A percentile compares a stretch with the other conserved stretches of the same genome.
Conservation (phyloP, 345 rosid species). For the Euphorbia lathyris region DNA sequence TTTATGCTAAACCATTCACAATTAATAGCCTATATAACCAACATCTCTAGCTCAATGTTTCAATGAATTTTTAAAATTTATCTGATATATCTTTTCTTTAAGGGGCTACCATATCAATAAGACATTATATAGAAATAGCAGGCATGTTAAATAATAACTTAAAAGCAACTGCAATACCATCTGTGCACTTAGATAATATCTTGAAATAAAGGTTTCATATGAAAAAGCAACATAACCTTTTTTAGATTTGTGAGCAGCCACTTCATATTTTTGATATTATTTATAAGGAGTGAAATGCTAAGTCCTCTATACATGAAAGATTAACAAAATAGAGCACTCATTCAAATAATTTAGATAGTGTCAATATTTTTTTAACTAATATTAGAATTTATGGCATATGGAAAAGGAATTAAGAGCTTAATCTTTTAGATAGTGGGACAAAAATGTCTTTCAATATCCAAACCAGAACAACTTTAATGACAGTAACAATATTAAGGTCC, state of each 20-base stretch:
- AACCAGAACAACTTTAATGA: background rate
- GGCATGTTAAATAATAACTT: too few species aligned
- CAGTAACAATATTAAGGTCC: background rate
- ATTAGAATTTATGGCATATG: background rate
- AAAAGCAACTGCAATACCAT: slow-evolving; percentile 3
- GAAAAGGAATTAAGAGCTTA: background rate
- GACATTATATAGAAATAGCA: too few species aligned
- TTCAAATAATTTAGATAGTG: background rate
- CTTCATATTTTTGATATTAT: background rate
- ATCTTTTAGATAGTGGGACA: background rate
- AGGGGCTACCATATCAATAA: too few species aligned
- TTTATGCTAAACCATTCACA: too few species aligned
- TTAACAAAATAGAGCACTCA: background rate
- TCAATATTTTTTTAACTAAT: background rate
- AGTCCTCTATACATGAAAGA: background rate
- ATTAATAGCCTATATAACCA: too few species aligned
- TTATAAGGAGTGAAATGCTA: background rate
- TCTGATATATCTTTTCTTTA: too few species aligned
- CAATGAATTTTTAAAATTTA: background rate
- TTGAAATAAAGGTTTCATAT: background rate
- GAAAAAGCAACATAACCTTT: background rate
- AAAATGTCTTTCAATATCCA: background rate
- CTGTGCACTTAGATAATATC: background rate
- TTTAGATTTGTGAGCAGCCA: background rate
- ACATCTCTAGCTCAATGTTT: background rate